A percentile compares a stretch with the other conserved stretches of the same genome.
Conservation (phyloP, 2,329 filamentous ascomycete genomes). For the Pseudocercospora fuligena region DNA sequence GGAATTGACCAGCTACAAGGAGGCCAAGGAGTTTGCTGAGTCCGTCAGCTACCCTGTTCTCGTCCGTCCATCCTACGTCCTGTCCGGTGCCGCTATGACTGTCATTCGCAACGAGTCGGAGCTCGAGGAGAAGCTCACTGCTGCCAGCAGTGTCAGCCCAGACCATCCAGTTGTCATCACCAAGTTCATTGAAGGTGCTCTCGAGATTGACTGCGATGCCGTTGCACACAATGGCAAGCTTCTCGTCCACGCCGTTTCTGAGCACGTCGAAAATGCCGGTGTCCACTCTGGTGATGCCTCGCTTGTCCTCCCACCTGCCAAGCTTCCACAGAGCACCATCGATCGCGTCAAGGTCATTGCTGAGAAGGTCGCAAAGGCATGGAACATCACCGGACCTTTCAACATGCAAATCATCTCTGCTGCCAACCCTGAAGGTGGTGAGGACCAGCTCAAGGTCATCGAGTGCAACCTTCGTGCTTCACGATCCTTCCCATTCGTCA, state of each 20-base stretch:
- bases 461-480: conserved; percentile 98
- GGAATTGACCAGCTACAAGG: conserved; percentile 86
- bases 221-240: conserved; percentile 86
- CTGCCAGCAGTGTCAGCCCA: conserved; percentile 86
- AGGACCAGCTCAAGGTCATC: conserved; percentile 87
- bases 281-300: conserved; percentile 98
- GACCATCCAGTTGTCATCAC: conserved; percentile 98
- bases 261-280: conserved; percentile 96
- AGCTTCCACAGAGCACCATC: conserved; percentile 77
- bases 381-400: conserved; percentile 97
- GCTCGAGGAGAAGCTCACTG: conserved; percentile 91
- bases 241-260: conserved; percentile 87
- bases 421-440: conserved; percentile 72
- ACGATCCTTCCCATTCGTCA: conserved; percentile 96
- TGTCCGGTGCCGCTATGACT: conserved; percentile 98
- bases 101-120: conserved; percentile 88
- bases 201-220: conserved; percentile 96
- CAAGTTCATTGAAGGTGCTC: conserved; percentile 95
- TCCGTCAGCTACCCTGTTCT: conserved; percentile 91
- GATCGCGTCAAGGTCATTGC: conserved; percentile 93
- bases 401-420: conserved; percentile 99
- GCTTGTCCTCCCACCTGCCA: conserved; percentile 83
- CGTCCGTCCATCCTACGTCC: conserved; percentile 91
- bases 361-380: conserved; percentile 92
- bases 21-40: conserved; percentile 84